Evolutionary conservation across 2,329 filamentous ascomycete genomes (phyloP).

Genomic region (Aspergillus phoenicis): DNA sequence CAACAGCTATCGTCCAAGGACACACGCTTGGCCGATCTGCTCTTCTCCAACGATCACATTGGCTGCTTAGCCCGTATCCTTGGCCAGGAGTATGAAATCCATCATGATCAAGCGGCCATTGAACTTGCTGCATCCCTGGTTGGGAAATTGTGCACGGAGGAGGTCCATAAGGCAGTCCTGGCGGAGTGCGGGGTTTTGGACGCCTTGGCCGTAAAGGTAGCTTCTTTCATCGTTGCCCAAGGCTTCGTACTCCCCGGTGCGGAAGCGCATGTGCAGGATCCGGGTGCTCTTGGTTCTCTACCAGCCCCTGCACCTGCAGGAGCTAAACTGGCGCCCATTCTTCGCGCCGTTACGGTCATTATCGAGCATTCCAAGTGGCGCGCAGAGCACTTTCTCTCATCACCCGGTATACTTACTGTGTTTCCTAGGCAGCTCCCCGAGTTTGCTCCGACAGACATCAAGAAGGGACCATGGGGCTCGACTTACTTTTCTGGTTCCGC

Average conservation of each 20-base stretch:
- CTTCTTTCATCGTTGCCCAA: constrained; percentile 67
- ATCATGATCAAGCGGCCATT: constrained; percentile 55
- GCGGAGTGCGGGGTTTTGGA: constrained; percentile 75
- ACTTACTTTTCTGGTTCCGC: constrained; percentile 58
- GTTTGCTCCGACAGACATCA: constrained; percentile 53
- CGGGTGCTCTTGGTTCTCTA: constrained; percentile 60
- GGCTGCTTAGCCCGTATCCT: constrained; percentile 68
- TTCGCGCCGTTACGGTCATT: constrained; percentile 77
- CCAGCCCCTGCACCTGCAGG: constrained; percentile 63
- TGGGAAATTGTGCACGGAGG: constrained; percentile 67
- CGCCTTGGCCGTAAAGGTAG: constrained; percentile 72
- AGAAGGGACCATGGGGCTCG: constrained; percentile 54
- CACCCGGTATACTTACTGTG: constrained; percentile 68
- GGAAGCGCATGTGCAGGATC: constrained; percentile 56
- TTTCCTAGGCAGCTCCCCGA: constrained; percentile 62
- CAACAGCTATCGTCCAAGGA: constrained; percentile 54
- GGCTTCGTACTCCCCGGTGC: constrained; percentile 70
- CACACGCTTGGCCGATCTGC: constrained; percentile 59
- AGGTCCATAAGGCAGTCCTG: constrained; percentile 70
- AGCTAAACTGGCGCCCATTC: constrained; percentile 66
- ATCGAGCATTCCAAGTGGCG: constrained; percentile 78
- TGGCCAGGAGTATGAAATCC: constrained; percentile 56
- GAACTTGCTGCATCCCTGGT: constrained; percentile 52
- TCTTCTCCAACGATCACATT: constrained; percentile 67
- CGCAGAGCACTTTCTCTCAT: constrained; percentile 69